Percentiles rank a stretch among this genome's conserved stretches.
These are phyloP conservation scores for Naganishia vaughanmartiniae DNA, from an alignment of 768 basidiomycete genomes.

Conservation along the genomic window DNA sequence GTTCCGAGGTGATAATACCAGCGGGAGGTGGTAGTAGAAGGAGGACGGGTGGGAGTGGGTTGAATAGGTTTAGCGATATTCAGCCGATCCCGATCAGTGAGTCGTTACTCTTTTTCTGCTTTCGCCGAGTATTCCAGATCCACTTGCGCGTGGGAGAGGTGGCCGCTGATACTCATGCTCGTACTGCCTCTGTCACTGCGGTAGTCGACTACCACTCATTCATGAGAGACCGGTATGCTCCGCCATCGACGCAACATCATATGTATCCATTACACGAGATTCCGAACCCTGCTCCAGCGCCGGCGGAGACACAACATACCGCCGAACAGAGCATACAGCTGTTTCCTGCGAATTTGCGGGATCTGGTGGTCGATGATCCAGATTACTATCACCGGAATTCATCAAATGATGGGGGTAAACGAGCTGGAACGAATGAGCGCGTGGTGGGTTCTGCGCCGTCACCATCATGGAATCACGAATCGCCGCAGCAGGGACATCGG, in stretches of 20 bases:
- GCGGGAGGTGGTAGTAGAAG: neutral
- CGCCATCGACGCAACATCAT: neutral
- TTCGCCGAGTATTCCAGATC: neutral
- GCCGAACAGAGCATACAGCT: neutral
- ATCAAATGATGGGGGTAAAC: neutral
- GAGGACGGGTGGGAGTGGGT: neutral
- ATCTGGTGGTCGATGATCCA: neutral
- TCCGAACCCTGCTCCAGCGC: neutral
- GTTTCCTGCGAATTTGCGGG: neutral
- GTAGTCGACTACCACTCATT: slow-evolving; percentile 20
- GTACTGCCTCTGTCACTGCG: neutral
- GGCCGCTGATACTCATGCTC: neutral
- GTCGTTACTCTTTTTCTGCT: neutral
- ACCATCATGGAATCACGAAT: neutral
- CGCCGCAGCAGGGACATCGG: neutral
- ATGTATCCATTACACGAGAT: slow-evolving; percentile 1
- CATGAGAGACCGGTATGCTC: neutral
- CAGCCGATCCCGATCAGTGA: slow-evolving; percentile 14
- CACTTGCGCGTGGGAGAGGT: no score
- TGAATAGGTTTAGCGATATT: slow-evolving; percentile 3
- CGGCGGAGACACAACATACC: neutral
- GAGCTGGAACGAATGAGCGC: no score
- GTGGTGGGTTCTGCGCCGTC: no score
- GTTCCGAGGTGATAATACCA: no score
- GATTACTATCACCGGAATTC: slow-evolving; percentile 9